A percentile compares a stretch with the other conserved stretches of the same genome.
These are phyloP conservation scores for Schrenkiella parvula DNA, from an alignment of 345 rosid species.

Conservation along the genomic window DNA sequence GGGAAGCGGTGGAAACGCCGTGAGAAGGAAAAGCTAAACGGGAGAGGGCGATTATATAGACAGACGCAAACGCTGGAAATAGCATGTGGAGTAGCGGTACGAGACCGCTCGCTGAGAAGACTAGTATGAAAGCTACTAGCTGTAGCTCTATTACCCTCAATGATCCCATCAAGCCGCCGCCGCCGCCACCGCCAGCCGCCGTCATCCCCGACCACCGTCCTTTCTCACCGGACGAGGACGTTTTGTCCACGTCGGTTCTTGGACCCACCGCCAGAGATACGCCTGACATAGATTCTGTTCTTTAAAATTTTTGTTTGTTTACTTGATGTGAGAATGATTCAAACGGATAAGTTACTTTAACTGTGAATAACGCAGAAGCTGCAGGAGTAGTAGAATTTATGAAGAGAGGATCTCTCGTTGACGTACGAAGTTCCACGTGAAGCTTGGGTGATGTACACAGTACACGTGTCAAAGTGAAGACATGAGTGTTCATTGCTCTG, in stretches of 20 bases:
- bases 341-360: not conserved
- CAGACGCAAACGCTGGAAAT: constrained; percentile 70
- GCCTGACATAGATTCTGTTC: constrained; percentile 58
- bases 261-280: constrained; percentile 62
- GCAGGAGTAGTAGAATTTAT: constrained; percentile 8
- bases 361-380: constrained; percentile 3
- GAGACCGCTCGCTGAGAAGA: constrained; percentile 83
- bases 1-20: constrained; percentile 33
- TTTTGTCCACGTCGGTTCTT: constrained; percentile 33
- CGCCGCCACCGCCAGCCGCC: constrained; percentile 42
- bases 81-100: constrained; percentile 77
- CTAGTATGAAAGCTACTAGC: constrained; percentile 81
- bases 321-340: not conserved
- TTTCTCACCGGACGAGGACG: constrained; percentile 28
- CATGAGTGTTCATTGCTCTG: constrained; percentile 23
- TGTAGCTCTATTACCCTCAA: constrained; percentile 79
- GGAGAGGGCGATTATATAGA: constrained; percentile 53
- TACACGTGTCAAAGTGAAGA: constrained; percentile 19
- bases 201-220: constrained; percentile 27
- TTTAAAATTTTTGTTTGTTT: not conserved
- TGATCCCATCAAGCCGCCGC: constrained; percentile 73
- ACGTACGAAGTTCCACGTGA: constrained; percentile 29
- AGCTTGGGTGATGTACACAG: constrained; percentile 19
- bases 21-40: constrained; percentile 69
- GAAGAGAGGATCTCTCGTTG: constrained; percentile 4